Evolutionary conservation across 352 stramenopile genomes (phyloP).

Genomic region (Phytopythium kandeliae): DNA sequence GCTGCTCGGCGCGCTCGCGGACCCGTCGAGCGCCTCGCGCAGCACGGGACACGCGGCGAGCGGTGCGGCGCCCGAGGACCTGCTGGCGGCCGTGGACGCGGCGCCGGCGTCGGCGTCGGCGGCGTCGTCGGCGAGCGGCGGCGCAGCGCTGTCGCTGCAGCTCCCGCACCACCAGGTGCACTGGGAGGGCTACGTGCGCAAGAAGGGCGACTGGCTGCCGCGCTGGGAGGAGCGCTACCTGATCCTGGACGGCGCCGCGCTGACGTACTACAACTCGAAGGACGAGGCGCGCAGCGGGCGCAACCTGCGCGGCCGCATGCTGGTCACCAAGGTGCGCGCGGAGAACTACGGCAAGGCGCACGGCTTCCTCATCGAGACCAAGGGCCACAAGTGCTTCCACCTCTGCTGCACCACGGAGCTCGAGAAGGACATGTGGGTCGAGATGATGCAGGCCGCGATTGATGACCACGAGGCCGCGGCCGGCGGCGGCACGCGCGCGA

Average conservation of each 20-base stretch:
- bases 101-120: slow-evolving; percentile 14
- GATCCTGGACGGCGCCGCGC: slow-evolving; percentile 73
- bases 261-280: slow-evolving; percentile 88
- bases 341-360: slow-evolving; percentile 88
- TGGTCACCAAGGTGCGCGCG: slow-evolving; percentile 67
- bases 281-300: slow-evolving; percentile 76
- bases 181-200: slow-evolving; percentile 86
- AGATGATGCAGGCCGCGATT: slow-evolving; percentile 89
- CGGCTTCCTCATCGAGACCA: slow-evolving; percentile 84
- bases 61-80: slow-evolving; percentile 3
- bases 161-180: slow-evolving; percentile 65
- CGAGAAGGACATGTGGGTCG: slow-evolving; percentile 89
- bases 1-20: slow-evolving; percentile 29
- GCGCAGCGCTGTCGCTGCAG: slow-evolving; percentile 27
- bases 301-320: slow-evolving; percentile 80
- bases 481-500: background rate
- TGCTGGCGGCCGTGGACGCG: slow-evolving; percentile 5
- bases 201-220: slow-evolving; percentile 88
- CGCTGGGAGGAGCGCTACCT: slow-evolving; percentile 88
- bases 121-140: slow-evolving; percentile 17
- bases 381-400: slow-evolving; percentile 86
- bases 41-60: slow-evolving; percentile 3
- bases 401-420: slow-evolving; percentile 82
- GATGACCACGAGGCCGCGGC: slow-evolving; percentile 39
- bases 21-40: slow-evolving; percentile 8